A percentile compares a stretch with the other conserved stretches of the same genome.
Evolutionary conservation across 2,329 filamentous ascomycete species (phyloP).

Genomic region (Epichloe scottii): DNA sequence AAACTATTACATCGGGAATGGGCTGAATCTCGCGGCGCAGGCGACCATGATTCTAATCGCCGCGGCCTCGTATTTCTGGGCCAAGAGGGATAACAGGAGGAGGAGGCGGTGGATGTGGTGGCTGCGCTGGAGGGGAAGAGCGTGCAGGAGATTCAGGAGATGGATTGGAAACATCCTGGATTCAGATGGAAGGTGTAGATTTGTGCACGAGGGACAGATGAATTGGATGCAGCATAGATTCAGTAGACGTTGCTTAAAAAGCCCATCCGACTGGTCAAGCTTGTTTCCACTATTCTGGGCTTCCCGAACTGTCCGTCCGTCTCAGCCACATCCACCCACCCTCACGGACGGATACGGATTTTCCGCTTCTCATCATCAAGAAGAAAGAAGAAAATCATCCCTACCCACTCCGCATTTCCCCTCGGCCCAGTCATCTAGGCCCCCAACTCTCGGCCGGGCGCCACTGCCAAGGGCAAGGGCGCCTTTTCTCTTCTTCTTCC

Average conservation of each 20-base stretch:
- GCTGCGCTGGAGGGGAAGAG: slow-evolving; percentile 42
- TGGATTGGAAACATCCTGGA: slow-evolving; percentile 57
- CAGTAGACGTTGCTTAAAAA: too few relatives aligned
- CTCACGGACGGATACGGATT: too few relatives aligned
- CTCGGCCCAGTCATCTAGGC: not conserved
- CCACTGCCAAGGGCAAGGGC: not conserved
- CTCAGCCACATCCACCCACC: too few relatives aligned
- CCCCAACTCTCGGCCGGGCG: not conserved
- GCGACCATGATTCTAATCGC: slow-evolving; percentile 40
- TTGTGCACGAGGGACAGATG: not conserved
- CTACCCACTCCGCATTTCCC: not conserved
- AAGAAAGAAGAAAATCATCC: not conserved
- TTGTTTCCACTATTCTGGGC: too few relatives aligned
- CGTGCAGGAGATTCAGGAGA: slow-evolving; percentile 40
- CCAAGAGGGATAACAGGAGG: slow-evolving; percentile 48
- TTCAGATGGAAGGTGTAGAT: slow-evolving; percentile 41
- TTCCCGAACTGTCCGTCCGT: too few relatives aligned
- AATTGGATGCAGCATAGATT: too few relatives aligned
- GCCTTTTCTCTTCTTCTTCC: too few relatives aligned
- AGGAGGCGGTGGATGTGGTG: slow-evolving; percentile 44
- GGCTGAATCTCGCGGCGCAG: slow-evolving; percentile 53
- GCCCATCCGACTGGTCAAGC: too few relatives aligned
- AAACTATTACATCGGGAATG: slow-evolving; percentile 57
- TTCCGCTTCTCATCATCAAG: too few relatives aligned
- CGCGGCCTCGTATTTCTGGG: slow-evolving; percentile 42